Evolutionary conservation across 2,329 filamentous ascomycete genomes (phyloP), one percentile per base, ranked within the genome.

Genomic region (Delphinella strobiligena): DNA sequence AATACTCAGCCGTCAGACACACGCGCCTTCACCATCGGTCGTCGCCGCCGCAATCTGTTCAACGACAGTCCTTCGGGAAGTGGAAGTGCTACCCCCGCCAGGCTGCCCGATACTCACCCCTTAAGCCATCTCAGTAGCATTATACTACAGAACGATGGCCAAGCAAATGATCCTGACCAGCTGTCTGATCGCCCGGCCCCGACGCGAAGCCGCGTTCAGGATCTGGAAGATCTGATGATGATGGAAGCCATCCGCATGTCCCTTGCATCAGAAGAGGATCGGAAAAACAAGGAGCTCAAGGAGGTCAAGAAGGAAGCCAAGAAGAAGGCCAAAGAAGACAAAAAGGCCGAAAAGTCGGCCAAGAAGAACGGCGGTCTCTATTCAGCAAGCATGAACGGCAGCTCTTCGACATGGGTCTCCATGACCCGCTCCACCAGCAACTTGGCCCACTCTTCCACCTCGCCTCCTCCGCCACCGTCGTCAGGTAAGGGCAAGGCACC

Each of bases 161-260:
- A 34, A 11, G 38, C 41, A 14, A 19, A 36, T 32, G 31, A 37
- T 34, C 17, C 29, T 27, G 30, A 40, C n/a, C n/a, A n/a, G n/a
- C n/a, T n/a, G n/a, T n/a, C n/a, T n/a, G 62, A 58, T 11, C 60
- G 71, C 5, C 58, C 61, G 14, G 72, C 68, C 49, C 73, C 72
- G 27, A 64, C 78, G 44, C 65, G 75, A 45, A 73, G 61, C 41
- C 72, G 85, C 19, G 76, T 93, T 55, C 85, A 93, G 16, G 88
- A 96, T 50, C 71, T 96, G 0, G 91, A 98, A 57, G 89, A 94
- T 36, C 83, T 98, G 68, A 98, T 98, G 91, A 87, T 96, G 69
- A 86, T 91, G 71, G 91, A 98, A 59, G 91, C 91, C 0, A 93
- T 98, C 35, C 73, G 91, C 30, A 61, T 94, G 19, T 94, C 87